Base-by-base conservation (phyloP, 257 asterid species). In the Nicotiana tabacum region DNA sequence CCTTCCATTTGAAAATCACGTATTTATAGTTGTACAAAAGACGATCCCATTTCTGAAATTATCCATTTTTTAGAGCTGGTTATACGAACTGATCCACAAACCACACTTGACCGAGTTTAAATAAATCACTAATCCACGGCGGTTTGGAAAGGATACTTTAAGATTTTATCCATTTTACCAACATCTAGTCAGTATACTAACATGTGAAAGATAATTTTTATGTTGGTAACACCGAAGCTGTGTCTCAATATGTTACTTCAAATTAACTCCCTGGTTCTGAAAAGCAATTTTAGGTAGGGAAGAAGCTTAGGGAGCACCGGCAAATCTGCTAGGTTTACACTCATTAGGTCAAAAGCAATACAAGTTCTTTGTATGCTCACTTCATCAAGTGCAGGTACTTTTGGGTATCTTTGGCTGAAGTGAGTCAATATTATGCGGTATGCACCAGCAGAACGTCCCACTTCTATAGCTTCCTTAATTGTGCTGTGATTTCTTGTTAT, bases 401-500 rank as follows among this genome's bases (percentile, higher is more conserved):
- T 96, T 1, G 99, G 99, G 84, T 96, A 96, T 84, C 98, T 87
- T 84, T 96, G 99, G 92, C 99, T 95, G 89, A 95, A 95, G 81
- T 95, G 99, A 17, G 99, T 94, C 2, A 94, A 94, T 39, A 93
- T 94, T 9, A 93, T 80, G 0, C 98, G 92, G 76, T 96, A 96
- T 2, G 87, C 98, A 9, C 95, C 98, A 2, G 98, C 98, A 0
- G 90, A 66, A 66, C 88, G 90, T 15, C 99, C 99, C 0, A 84
- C 91, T 66, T 92, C 94, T 61, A 94, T 85, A 7, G 99, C 99
- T 84, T 96, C 99, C 82, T 82, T 83, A 1, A 97, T 94, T 53
- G 98, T 96, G 92, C 97, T 94, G 90, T 96, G 97, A 61, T 94
- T 90, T 83, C 90, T 87, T 3, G 97, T 90, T 58, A 91, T 82